A percentile compares a stretch with the other conserved stretches of the same genome.
Evolutionary conservation across 108 stramenopile species (phyloP).

Genomic region (Chaetoceros tenuissimus): DNA sequence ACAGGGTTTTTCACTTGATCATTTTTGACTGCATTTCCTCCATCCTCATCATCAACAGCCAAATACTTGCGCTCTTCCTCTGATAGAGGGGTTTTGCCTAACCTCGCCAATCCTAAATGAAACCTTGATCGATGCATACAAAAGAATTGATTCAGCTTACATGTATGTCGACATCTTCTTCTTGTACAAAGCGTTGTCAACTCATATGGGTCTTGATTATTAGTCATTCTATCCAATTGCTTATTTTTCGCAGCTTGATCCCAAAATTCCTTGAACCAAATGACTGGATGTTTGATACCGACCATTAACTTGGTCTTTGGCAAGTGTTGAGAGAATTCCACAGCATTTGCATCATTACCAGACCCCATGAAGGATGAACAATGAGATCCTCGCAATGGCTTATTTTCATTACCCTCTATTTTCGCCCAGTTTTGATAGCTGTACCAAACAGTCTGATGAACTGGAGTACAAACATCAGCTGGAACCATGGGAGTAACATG

Average conservation of each 20-base stretch:
- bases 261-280: conserved; percentile 71
- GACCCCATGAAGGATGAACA: conserved; percentile 48
- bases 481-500: conserved; percentile 9
- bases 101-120: conserved; percentile 33
- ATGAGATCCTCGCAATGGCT: no score
- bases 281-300: conserved; percentile 63
- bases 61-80: conserved; percentile 12
- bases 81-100: conserved; percentile 26
- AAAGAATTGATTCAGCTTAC: conserved; percentile 24
- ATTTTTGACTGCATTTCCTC: conserved; percentile 3
- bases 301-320: conserved; percentile 59
- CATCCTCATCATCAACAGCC: conserved; percentile 22
- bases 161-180: conserved; percentile 11
- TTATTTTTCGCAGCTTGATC: conserved; percentile 59
- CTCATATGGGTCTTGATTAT: conserved; percentile 9
- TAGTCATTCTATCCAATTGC: conserved; percentile 34
- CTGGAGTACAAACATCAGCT: conserved; percentile 11
- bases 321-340: conserved; percentile 20
- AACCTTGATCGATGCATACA: conserved; percentile 69
- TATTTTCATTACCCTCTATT: conserved; percentile 4
- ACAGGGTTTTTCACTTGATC: conserved; percentile 15
- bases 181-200: conserved; percentile 21
- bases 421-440: conserved; percentile 15
- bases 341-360: conserved; percentile 15
- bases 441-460: conserved; percentile 10